These are phyloP conservation scores for Pseudogymnoascus sp. DNA, from an alignment of 2,329 filamentous ascomycete species.

Conservation along the genomic window DNA sequence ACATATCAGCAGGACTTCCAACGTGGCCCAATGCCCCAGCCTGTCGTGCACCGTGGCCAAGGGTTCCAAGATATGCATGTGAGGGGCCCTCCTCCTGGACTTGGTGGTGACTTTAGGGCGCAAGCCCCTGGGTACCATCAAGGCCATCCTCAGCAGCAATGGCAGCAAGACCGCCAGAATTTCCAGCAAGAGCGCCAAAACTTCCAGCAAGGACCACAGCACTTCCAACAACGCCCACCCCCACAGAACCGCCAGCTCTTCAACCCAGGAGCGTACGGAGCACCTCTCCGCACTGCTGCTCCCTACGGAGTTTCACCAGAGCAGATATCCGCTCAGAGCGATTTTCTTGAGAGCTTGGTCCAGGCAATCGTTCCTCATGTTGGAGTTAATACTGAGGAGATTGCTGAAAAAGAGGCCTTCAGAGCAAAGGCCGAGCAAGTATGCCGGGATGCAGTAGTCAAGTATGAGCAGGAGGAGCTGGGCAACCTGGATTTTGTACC, in stretches of 20 bases:
- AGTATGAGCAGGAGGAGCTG: constrained; percentile 39
- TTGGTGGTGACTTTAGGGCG: background rate
- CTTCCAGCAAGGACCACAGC: background rate
- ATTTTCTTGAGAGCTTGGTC: constrained; percentile 42
- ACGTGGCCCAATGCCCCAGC: constrained; percentile 20
- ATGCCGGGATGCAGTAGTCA: constrained; percentile 49
- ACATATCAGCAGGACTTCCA: constrained; percentile 19
- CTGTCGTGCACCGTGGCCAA: constrained; percentile 10
- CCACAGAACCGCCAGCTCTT: constrained; percentile 25
- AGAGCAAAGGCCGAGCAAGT: constrained; percentile 54
- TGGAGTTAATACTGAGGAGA: constrained; percentile 55
- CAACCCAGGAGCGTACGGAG: constrained; percentile 18
- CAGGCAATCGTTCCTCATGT: constrained; percentile 21
- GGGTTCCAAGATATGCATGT: background rate
- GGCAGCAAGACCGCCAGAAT: constrained; percentile 3
- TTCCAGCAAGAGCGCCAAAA: background rate
- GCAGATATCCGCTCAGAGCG: constrained; percentile 40
- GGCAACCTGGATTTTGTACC: constrained; percentile 39
- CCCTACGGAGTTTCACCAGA: constrained; percentile 25
- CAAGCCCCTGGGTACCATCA: background rate
- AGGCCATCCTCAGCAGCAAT: background rate
- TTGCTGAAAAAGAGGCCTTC: constrained; percentile 63
- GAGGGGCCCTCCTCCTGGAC: background rate
- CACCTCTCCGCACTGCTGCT: constrained; percentile 7
- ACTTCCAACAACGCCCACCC: constrained; percentile 9